Evolutionary conservation across 257 asterid genomes (phyloP).

Genomic region (Solanum ahanhuiri): DNA sequence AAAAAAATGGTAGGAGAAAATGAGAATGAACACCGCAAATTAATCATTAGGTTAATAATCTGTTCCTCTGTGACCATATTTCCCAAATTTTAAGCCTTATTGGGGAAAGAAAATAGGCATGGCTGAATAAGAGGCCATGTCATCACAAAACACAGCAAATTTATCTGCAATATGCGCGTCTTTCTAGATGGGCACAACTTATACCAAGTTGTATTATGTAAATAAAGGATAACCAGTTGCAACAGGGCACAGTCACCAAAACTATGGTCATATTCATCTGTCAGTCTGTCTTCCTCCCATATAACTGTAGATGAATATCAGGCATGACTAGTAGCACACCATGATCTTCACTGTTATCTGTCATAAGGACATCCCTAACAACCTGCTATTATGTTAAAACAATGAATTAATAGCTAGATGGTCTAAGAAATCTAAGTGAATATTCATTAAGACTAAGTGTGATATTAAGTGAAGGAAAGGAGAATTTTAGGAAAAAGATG

Average conservation of each 20-base stretch:
- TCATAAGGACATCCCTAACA: background rate
- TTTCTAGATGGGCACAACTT: background rate
- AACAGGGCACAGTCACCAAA: background rate
- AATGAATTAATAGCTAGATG: background rate
- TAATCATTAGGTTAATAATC: background rate
- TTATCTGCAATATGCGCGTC: background rate
- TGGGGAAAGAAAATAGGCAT: background rate
- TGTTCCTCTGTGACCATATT: background rate
- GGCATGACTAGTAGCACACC: background rate
- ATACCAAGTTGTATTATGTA: background rate
- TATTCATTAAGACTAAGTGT: background rate
- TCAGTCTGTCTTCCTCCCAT: background rate
- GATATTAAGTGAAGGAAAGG: background rate
- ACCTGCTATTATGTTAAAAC: background rate
- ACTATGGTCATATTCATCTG: background rate
- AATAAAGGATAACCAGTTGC: background rate
- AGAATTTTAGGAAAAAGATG: background rate
- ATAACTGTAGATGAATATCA: background rate
- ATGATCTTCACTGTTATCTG: background rate
- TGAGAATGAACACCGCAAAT: background rate
- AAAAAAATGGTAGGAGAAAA: background rate
- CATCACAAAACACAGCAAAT: background rate
- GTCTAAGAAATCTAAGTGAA: background rate
- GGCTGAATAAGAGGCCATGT: background rate
- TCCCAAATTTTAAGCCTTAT: background rate